These are phyloP conservation scores for Fusarium foetens DNA, from an alignment of 2,329 filamentous ascomycete species.

Conservation along the genomic window DNA sequence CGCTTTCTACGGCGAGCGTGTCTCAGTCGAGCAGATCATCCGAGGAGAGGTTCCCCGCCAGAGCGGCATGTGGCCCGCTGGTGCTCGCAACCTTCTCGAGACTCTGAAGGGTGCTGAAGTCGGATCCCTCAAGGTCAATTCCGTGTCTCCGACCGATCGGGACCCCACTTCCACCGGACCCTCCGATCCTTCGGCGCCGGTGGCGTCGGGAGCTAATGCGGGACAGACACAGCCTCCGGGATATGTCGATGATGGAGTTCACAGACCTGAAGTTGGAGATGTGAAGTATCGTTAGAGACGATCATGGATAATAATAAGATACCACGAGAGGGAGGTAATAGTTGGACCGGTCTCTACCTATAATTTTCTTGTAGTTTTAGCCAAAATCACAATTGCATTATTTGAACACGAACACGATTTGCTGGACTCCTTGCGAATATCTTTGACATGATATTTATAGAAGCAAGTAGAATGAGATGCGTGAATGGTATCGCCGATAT, in stretches of 20 bases:
- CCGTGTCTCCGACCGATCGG: conserved; percentile 5
- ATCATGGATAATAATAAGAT: conserved; percentile 23
- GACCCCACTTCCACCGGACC: conserved; percentile 19
- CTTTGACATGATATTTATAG: no score
- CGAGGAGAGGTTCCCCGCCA: conserved; percentile 52
- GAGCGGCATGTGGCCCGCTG: conserved; percentile 48
- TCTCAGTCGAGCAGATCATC: conserved; percentile 60
- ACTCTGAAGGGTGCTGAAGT: conserved; percentile 49
- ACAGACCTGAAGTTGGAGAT: conserved; percentile 40
- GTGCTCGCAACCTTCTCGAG: conserved; percentile 46
- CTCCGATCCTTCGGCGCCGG: conserved; percentile 16
- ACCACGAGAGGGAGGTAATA: conserved; percentile 13
- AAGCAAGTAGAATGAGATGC: background rate
- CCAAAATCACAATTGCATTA: background rate
- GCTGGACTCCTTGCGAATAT: fast-evolving
- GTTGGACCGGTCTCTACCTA: background rate
- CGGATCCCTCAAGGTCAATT: conserved; percentile 36
- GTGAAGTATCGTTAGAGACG: conserved; percentile 38
- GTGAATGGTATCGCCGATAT: background rate
- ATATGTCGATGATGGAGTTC: conserved; percentile 41
- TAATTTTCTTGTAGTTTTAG: background rate
- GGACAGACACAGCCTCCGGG: conserved; percentile 33
- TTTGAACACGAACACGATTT: background rate
- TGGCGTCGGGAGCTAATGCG: conserved; percentile 8
- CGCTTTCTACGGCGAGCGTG: conserved; percentile 78